Evolutionary conservation across 2,329 filamentous ascomycete genomes (phyloP).

Genomic region (Aspergillus brasiliensis): DNA sequence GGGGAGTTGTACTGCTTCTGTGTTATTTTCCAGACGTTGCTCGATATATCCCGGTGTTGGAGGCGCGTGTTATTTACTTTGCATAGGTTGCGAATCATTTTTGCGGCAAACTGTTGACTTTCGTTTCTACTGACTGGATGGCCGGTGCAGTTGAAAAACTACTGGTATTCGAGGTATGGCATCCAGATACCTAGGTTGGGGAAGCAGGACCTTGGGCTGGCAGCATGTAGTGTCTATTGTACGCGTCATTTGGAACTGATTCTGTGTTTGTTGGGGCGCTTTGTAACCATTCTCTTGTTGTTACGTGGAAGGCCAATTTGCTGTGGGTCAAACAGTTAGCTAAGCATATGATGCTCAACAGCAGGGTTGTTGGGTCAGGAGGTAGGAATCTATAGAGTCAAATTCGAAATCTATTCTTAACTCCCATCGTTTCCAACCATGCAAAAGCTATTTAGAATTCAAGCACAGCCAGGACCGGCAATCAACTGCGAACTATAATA

Average conservation of each 20-base stretch:
- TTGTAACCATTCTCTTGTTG: slow-evolving; percentile 1
- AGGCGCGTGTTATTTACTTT: slow-evolving; percentile 4
- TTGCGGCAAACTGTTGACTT: slow-evolving; percentile 3
- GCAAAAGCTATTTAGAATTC: not conserved
- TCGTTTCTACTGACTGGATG: slow-evolving; percentile 1
- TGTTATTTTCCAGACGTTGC: not conserved
- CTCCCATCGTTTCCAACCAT: not conserved
- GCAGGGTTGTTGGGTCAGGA: slow-evolving; percentile 1
- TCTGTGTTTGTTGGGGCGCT: not conserved
- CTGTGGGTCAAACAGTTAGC: slow-evolving; percentile 11
- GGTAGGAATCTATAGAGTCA: not conserved
- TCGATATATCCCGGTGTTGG: slow-evolving; percentile 8
- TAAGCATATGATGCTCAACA: not conserved
- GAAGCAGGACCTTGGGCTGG: slow-evolving; percentile 8
- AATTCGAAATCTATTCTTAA: not conserved
- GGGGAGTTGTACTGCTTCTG: slow-evolving; percentile 9
- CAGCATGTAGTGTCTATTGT: slow-evolving; percentile 11
- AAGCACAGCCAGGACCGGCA: not conserved
- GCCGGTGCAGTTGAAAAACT: not conserved
- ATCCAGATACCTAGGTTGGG: slow-evolving; percentile 7
- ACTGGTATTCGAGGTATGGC: slow-evolving; percentile 6
- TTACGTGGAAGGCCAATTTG: slow-evolving; percentile 6
- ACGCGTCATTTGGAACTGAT: slow-evolving; percentile 2
- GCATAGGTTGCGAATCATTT: slow-evolving; percentile 1
- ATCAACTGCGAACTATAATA: not conserved